phyloP scores from a whole-genome alignment of 2,329 filamentous ascomycete species.

The Pyrenophora graminea region DNA sequence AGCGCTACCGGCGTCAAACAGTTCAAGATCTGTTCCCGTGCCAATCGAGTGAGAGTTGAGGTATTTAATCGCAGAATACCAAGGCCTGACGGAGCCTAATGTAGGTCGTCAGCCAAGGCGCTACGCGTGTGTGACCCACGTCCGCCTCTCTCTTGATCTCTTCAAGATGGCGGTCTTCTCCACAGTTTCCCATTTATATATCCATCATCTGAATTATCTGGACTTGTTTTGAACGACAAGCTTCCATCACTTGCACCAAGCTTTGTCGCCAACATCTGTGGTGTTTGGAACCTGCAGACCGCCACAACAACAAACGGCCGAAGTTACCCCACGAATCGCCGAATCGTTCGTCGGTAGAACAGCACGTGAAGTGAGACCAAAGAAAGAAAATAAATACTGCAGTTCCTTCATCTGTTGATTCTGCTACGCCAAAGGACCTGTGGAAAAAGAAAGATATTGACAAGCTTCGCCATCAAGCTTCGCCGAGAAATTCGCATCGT shows the following conservation, averaged over 20 bases:
- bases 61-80: conserved; percentile 7
- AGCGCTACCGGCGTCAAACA: conserved; percentile 16
- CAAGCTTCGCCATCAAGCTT: conserved; percentile 13
- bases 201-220: not conserved
- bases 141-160: conserved; percentile 3
- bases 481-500: conserved; percentile 6
- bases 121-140: conserved; percentile 8
- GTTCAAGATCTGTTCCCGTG: conserved; percentile 12
- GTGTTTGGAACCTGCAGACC: not conserved
- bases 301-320: not conserved
- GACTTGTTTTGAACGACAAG: not conserved
- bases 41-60: not conserved
- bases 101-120: conserved; percentile 19
- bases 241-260: not conserved
- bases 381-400: not conserved
- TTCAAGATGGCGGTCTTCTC: conserved; percentile 1
- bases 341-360: not conserved
- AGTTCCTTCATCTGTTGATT: not conserved
- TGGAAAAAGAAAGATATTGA: not conserved
- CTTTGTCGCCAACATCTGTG: not conserved
- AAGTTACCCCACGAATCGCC: not conserved
- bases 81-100: conserved; percentile 6
- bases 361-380: not conserved
- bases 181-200: not conserved
- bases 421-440: not conserved